Percentiles rank a stretch among this genome's conserved stretches.
These are phyloP conservation scores for Entoloma clypeatum DNA, from an alignment of 1,284 basidiomycete genomes.

Conservation along the genomic window DNA sequence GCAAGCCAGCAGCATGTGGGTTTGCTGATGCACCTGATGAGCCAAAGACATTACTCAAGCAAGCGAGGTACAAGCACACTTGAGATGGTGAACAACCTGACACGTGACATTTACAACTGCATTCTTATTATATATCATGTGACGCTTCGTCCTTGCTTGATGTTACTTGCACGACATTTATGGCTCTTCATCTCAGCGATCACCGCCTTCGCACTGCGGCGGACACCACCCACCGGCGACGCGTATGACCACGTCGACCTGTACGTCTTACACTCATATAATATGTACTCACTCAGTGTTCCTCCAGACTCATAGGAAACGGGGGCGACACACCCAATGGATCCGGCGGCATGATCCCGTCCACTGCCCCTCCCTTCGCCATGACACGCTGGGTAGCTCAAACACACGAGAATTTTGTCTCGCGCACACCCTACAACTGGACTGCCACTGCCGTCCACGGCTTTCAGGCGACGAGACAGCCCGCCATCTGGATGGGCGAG, in stretches of 20 bases:
- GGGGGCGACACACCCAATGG: constrained; percentile 67
- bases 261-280: constrained; percentile 27
- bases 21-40: too few relatives aligned
- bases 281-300: not conserved
- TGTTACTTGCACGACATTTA: too few relatives aligned
- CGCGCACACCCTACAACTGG: constrained; percentile 75
- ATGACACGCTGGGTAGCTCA: constrained; percentile 82
- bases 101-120: too few relatives aligned
- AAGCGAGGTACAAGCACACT: too few relatives aligned
- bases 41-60: too few relatives aligned
- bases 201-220: too few relatives aligned
- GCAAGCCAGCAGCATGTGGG: too few relatives aligned
- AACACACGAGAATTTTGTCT: constrained; percentile 70
- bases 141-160: too few relatives aligned
- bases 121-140: too few relatives aligned
- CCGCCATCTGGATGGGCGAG: constrained; percentile 91
- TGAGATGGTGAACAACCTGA: too few relatives aligned
- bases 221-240: constrained; percentile 15
- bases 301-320: constrained; percentile 56
- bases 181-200: too few relatives aligned
- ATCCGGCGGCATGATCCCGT: constrained; percentile 70
- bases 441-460: constrained; percentile 62
- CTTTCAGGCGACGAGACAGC: constrained; percentile 78
- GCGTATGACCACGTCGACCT: constrained; percentile 53
- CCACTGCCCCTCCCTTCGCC: constrained; percentile 73